Evolutionary conservation across 768 basidiomycete genomes (phyloP).

Genomic region (Tricholoma matsutake): DNA sequence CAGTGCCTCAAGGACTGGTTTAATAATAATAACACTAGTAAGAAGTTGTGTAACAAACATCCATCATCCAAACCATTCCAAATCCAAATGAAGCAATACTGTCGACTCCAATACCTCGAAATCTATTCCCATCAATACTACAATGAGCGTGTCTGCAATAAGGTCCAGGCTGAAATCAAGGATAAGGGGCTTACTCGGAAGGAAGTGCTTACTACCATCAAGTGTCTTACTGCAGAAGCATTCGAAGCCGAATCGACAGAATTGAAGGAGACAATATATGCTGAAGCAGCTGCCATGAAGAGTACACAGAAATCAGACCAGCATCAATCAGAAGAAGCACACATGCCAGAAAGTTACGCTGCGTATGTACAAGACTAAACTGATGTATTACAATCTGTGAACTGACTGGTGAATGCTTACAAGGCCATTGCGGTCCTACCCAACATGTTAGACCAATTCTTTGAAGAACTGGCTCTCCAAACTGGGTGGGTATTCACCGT

Average conservation of each 20-base stretch:
- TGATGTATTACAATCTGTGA: neutral
- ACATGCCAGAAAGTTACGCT: neutral
- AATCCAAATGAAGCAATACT: neutral
- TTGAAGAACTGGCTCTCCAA: neutral
- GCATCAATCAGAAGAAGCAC: neutral
- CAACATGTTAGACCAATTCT: neutral
- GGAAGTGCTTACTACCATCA: neutral
- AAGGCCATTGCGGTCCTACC: neutral
- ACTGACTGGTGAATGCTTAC: neutral
- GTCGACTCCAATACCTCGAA: neutral
- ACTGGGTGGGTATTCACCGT: neutral
- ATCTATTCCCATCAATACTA: conserved; percentile 1
- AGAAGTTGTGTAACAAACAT: neutral
- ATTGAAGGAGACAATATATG: neutral
- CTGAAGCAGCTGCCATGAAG: neutral
- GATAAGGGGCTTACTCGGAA: neutral
- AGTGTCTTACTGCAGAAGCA: neutral
- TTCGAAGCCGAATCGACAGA: neutral
- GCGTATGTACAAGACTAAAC: neutral
- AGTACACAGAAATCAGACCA: neutral
- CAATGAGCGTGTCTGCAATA: neutral
- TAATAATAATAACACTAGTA: neutral
- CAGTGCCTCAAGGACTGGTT: conserved; percentile 1
- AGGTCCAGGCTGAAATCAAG: neutral
- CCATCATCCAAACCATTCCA: neutral